These are phyloP conservation scores for Asterella californica DNA, from an alignment of 225 moss, liverwort and hornwort genomes.

Conservation along the genomic window DNA sequence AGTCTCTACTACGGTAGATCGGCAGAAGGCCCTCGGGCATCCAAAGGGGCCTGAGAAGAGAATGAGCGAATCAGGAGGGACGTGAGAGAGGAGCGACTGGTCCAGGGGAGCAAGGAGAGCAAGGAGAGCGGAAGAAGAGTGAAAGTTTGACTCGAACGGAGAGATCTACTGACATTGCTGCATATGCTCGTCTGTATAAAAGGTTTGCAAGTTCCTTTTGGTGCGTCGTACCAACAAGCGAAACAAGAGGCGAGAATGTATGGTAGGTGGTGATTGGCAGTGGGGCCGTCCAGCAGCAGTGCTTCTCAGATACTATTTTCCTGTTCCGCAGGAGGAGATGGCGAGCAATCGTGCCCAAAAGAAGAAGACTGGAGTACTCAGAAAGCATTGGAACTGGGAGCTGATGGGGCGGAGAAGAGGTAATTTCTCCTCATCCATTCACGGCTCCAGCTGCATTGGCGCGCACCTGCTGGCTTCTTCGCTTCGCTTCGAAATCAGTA, in stretches of 20 bases:
- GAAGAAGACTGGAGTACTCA: neutral
- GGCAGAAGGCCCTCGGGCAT: neutral
- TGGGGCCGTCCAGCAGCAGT: neutral
- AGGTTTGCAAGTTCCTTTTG: neutral
- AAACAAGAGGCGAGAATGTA: slow-evolving; percentile 1
- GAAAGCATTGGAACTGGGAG: neutral
- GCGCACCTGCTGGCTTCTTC: neutral
- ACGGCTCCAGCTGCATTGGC: neutral
- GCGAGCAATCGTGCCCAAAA: neutral
- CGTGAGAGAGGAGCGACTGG: neutral
- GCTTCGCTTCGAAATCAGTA: neutral
- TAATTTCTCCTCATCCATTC: neutral
- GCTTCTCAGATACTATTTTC: slow-evolving; percentile 3
- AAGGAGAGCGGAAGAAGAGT: neutral
- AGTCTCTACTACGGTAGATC: neutral
- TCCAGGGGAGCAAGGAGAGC: neutral
- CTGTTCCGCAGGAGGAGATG: neutral
- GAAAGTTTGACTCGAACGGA: neutral
- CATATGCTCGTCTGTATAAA: neutral
- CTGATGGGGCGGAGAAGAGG: neutral
- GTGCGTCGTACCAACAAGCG: neutral
- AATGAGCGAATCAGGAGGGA: neutral
- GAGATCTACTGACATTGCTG: neutral
- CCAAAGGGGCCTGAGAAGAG: neutral
- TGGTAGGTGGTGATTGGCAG: slow-evolving; percentile 11